Evolutionary conservation across 116 monocot species (phyloP).

Genomic region (Posidonia oceanica): DNA sequence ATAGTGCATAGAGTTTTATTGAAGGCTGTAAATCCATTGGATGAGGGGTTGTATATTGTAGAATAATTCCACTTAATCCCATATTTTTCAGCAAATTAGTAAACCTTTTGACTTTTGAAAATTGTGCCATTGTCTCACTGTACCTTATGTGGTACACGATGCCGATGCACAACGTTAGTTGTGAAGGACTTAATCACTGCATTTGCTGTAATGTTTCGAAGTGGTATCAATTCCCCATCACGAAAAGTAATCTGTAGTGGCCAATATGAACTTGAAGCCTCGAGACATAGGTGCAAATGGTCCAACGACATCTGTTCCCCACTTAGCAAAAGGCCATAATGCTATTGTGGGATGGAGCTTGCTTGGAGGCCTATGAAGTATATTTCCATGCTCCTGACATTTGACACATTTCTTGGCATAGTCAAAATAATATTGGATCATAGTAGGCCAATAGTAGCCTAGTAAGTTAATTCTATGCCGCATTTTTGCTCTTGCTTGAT

Average conservation of each 20-base stretch:
- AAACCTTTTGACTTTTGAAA: not conserved
- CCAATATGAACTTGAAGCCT: not conserved
- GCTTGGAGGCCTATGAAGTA: no score
- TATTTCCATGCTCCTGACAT: not conserved
- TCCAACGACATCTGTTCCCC: not conserved
- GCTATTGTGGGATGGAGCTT: not conserved
- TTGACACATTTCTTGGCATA: not conserved
- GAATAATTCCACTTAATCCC: no score
- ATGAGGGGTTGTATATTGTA: not conserved
- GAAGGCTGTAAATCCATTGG: not conserved
- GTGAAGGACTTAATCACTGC: not conserved
- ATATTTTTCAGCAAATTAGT: not conserved
- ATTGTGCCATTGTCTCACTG: not conserved
- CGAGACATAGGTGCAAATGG: not conserved
- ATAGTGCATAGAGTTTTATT: no score
- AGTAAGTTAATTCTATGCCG: not conserved
- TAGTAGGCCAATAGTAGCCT: not conserved
- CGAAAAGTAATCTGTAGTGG: not conserved
- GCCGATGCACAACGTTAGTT: not conserved
- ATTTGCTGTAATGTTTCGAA: not conserved
- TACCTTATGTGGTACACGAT: not conserved
- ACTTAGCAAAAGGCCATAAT: not conserved
- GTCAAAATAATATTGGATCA: not conserved
- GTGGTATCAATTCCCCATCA: not conserved
- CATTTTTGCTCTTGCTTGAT: conserved; percentile 1